Evolutionary conservation across 768 basidiomycete species (phyloP).

Genomic region (Boletus sp.): DNA sequence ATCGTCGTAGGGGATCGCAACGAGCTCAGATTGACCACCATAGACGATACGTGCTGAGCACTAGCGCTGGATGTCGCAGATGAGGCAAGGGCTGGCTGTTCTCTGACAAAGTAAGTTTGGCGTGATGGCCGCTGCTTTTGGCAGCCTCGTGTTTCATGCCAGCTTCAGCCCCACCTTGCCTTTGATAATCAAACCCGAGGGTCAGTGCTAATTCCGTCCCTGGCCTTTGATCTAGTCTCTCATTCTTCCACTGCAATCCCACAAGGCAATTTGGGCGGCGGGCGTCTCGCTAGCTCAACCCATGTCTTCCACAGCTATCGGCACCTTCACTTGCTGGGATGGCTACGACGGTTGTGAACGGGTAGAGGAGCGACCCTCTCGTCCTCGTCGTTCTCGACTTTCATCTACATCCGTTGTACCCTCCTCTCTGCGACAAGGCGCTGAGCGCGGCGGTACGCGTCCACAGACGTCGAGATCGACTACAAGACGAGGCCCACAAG

Average conservation of each 20-base stretch:
- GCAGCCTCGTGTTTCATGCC: conserved; percentile 35
- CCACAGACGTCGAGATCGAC: conserved; percentile 15
- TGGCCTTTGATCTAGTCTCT: conserved; percentile 14
- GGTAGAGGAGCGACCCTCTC: conserved; percentile 16
- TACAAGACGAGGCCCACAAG: conserved; percentile 12
- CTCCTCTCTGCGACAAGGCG: conserved; percentile 9
- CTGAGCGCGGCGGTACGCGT: conserved; percentile 22
- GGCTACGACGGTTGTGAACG: conserved; percentile 28
- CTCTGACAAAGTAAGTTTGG: conserved; percentile 26
- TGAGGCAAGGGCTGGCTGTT: conserved; percentile 5
- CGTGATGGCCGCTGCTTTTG: conserved; percentile 27
- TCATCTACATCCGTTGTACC: conserved; percentile 17
- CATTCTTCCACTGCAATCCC: conserved; percentile 19
- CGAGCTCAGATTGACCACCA: not conserved
- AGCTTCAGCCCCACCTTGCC: conserved; percentile 19
- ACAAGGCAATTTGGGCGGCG: conserved; percentile 19
- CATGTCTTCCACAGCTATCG: conserved; percentile 33
- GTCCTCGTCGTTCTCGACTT: conserved; percentile 21
- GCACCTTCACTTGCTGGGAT: conserved; percentile 35
- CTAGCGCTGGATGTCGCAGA: conserved; percentile 8
- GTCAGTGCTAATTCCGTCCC: conserved; percentile 25
- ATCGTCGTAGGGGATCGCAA: not conserved
- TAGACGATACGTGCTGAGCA: conserved; percentile 1
- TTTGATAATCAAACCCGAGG: conserved; percentile 34
- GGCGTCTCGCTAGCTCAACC: conserved; percentile 10